Base-by-base conservation (phyloP, 2,329 filamentous ascomycete species). In the Phyllosticta citriasiana region DNA sequence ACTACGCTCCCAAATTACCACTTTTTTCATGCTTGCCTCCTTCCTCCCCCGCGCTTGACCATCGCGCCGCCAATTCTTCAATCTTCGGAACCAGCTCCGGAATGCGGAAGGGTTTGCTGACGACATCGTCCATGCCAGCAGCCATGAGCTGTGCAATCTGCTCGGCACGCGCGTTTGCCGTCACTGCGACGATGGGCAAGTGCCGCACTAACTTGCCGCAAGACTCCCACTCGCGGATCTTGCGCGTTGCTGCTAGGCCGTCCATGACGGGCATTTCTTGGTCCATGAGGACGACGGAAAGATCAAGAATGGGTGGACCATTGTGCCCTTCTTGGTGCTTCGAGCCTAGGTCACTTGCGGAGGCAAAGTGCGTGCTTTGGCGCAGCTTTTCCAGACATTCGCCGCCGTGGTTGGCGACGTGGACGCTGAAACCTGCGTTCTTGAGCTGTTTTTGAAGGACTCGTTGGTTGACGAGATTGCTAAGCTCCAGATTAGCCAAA, bases 21-120 rank as follows among this genome's bases (percentile, higher is more conserved):
- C 9, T 2, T 5, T 27, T 8, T 4, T 27, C 7, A 8, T 8
- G 4, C 26, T 27, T 8, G 27, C 7, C 27, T 30, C 1, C 27
- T 30, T 8, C 6, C 27, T 30, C 27, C 27, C 27, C 27, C 6
- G 27, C 27, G 27, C 33, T 4, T n/a, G n/a, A 47, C 40, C 40
- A 60, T 53, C 6, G 53, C 7, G 16, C 59, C 22, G 75, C 71
- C 57, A 80, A 64, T 63, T 80, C 77, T 61, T 80, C 77, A 57
- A 81, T 80, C 68, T 80, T 80, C 1, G 78, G 78, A 19, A 80
- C 71, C 26, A 81, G 66, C 52, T 80, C 78, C 3, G 73, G 72
- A 33, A 80, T 80, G n/a, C 78, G 70, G 64, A 81, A 81, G 0
- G 79, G 79, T 64, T 81, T 80, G 27, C 71, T 74, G 3, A 81